Percentiles rank a stretch among this genome's conserved stretches.
phyloP scores from a whole-genome alignment of 257 asterid species.

The Lantana camara region DNA sequence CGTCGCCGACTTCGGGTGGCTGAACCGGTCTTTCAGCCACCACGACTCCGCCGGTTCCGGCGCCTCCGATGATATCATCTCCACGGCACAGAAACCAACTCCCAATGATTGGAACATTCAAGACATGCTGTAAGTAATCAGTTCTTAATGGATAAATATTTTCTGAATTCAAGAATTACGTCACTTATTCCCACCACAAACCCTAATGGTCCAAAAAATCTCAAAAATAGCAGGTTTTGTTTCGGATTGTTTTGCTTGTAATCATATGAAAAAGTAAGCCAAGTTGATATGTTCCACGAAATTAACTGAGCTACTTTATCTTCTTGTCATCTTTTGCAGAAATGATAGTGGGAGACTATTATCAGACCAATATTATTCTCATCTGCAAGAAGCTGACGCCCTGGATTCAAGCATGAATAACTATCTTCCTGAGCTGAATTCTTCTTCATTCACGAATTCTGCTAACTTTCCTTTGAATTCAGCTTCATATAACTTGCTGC shows the following conservation, averaged over 20 bases:
- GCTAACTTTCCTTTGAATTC: conserved; percentile 36
- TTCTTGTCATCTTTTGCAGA: conserved; percentile 61
- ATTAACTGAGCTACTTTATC: conserved; percentile 24
- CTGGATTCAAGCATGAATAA: conserved; percentile 48
- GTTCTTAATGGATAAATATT: too few species aligned
- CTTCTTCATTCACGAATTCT: conserved; percentile 14
- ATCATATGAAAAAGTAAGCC: conserved; percentile 30
- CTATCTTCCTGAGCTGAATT: conserved; percentile 25
- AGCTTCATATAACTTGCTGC: conserved; percentile 47
- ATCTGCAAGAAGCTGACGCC: conserved; percentile 32
- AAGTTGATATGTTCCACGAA: conserved; percentile 19
- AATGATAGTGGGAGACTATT: conserved; percentile 41
- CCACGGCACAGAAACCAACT: too few species aligned
- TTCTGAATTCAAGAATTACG: too few species aligned
- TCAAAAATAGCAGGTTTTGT: conserved; percentile 34
- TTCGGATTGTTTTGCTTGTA: conserved; percentile 35
- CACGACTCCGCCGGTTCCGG: conserved; percentile 45
- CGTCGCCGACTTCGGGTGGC: conserved; percentile 53
- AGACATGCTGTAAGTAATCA: conserved; percentile 49
- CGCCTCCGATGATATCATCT: neutral
- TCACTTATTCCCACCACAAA: neutral
- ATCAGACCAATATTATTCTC: conserved; percentile 45
- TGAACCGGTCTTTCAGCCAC: conserved; percentile 31
- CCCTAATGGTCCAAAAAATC: conserved; percentile 33
- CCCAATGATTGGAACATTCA: conserved; percentile 48